Evolutionary conservation across 2,329 filamentous ascomycete genomes (phyloP), one percentile per base, ranked within the genome.

Genomic region (Colletotrichum spaethianum): DNA sequence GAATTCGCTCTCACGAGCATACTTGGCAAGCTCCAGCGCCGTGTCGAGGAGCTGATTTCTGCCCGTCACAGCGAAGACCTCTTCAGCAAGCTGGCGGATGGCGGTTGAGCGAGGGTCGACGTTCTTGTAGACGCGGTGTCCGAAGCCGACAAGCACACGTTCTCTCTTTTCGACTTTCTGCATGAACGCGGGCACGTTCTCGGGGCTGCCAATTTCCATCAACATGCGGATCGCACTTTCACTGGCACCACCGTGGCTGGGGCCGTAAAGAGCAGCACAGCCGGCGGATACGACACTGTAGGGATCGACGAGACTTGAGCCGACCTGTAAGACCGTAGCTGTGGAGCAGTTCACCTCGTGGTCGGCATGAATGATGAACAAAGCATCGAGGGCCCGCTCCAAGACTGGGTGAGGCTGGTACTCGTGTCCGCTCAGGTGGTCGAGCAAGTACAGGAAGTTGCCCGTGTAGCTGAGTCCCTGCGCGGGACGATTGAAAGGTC

Each of bases 291-390:
- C 86, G 23, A 87, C 82, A 74, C 85, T 88, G 72, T 82, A 89
- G 0, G 88, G 88, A 75, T 90, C 89, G 0, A 89, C 85, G 14
- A 90, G 78, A 0, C 86, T 87, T 67, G 85, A 88, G 9, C 88
- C 87, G 26, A 89, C 87, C 68, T 90, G 87, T 20, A 90, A 79
- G 40, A 89, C 84, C 1, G 88, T 86, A 1, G 88, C 87, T 0
- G 88, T 89, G 2, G 87, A 87, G 75, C 87, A 86, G 74, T 89
- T 89, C 77, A 90, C 87, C 72, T 89, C 89, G 76, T 91, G 88
- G 74, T 91, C 89, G 2, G 87, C 86, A 73, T 89, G 87, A 31
- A 90, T 83, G 65, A 89, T 86, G 75, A 88, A 88, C 3, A 90
- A 82, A 7, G 83, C 83, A 64, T 89, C 86, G 20, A 90, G 79